phyloP scores from a whole-genome alignment of 2,329 filamentous ascomycete genomes.

The Trichoderma guizhouense region DNA sequence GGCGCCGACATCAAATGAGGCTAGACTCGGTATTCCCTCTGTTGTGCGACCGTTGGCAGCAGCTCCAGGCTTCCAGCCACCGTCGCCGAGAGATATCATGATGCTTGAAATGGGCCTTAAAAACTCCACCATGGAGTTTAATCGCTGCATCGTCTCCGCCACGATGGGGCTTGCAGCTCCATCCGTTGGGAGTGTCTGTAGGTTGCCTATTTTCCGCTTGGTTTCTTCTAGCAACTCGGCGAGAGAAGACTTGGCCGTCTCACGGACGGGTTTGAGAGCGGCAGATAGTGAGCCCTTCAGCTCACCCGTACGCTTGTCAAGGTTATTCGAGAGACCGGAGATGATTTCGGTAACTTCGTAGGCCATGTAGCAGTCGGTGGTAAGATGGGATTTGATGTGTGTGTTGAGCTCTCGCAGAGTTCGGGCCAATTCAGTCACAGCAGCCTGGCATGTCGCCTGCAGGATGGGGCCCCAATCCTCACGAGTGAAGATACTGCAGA shows the following conservation, averaged over 20 bases:
- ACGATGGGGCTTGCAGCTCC: slow-evolving; percentile 76
- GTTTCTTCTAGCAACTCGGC: slow-evolving; percentile 81
- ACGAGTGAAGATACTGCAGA: slow-evolving; percentile 78
- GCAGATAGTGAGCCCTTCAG: slow-evolving; percentile 80
- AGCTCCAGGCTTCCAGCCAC: slow-evolving; percentile 70
- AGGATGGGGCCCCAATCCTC: slow-evolving; percentile 82
- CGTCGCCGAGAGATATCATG: slow-evolving; percentile 87
- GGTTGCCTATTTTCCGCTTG: slow-evolving; percentile 61
- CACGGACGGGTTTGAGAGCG: slow-evolving; percentile 81
- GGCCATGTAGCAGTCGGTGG: slow-evolving; percentile 89
- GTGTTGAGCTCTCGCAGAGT: slow-evolving; percentile 85
- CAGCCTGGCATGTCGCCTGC: slow-evolving; percentile 71
- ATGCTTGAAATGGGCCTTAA: slow-evolving; percentile 82
- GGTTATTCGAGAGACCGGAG: slow-evolving; percentile 69
- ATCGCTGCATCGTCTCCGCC: slow-evolving; percentile 76
- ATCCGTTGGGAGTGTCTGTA: slow-evolving; percentile 71
- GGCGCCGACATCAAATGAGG: slow-evolving; percentile 81
- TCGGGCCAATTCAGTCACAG: slow-evolving; percentile 77
- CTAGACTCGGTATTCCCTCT: slow-evolving; percentile 66
- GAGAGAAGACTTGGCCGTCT: slow-evolving; percentile 86
- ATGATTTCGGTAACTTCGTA: slow-evolving; percentile 95
- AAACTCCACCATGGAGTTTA: slow-evolving; percentile 85
- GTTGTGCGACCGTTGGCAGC: slow-evolving; percentile 53
- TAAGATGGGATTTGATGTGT: slow-evolving; percentile 81
- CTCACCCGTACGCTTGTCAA: slow-evolving; percentile 81